Evolutionary conservation across 495 filamentous ascomycete genomes (phyloP), one percentile per base, ranked within the genome.

Genomic region (Lophiotrema nucula): DNA sequence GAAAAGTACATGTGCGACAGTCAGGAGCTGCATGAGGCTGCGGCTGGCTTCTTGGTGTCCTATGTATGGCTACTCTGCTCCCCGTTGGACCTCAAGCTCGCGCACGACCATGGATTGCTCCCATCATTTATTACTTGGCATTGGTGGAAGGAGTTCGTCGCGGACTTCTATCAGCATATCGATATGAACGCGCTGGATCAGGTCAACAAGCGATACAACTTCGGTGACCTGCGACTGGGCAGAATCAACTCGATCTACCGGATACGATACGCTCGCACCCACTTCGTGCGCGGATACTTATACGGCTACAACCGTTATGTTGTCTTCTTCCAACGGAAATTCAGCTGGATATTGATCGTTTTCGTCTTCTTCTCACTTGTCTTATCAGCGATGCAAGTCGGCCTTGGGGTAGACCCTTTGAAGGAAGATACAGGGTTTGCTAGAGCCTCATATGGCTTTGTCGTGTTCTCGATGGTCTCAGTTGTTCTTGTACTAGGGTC

Each of bases 351-450:
- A 0, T 67, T 75, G 0, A 65, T 73, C 4, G 67, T 69, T 1
- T 72, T 77, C 6, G 74, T 76, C 8, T 85, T 80, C 54, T 66
- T 84, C 19, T 76, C 72, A n/a, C 64, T 83, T 8, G 77, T 81
- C 4, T 68, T 84, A 48, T 74, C 76, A 0, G 82, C 81, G 24
- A 79, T 86, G 76, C 82, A 84, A 60, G 81, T 84, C 37, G 83
- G 81, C 0, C 68, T 82, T 0, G 74, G 72, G 5, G 79, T 78
- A 0, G 67, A 70, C 1, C 50, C 48, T 2, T 67, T 84, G 0
- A 31, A 65, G 5, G 31, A 52, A 0, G 77, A 73, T 53, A 33
- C 52, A 4, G 24, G 70, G 1, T 84, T 84, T 56, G 72, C 78
- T 49, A 45, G 60, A 24, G 76, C 68, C 2, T 75, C 76, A 1